Percentiles rank a stretch among this genome's conserved stretches.
phyloP scores from a whole-genome alignment of 2,329 filamentous ascomycete genomes.

The Claviceps pusilla region DNA sequence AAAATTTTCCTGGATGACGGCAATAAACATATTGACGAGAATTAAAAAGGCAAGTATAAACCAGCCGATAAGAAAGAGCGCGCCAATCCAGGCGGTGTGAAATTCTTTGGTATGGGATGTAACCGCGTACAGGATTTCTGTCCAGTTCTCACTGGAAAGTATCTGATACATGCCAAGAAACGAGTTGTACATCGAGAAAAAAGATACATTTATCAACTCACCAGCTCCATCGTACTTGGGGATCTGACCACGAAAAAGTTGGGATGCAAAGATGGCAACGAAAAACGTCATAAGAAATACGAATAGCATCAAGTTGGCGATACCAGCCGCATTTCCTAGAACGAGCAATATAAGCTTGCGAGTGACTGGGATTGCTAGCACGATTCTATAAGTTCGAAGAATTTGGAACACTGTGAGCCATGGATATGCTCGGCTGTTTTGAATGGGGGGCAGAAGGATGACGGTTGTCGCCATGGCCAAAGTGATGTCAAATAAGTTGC shows the following conservation, averaged over 20 bases:
- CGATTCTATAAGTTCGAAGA: conserved; percentile 77
- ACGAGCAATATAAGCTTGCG: conserved; percentile 76
- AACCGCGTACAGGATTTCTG: conserved; percentile 66
- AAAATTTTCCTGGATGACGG: conserved; percentile 98
- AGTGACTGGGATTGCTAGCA: conserved; percentile 77
- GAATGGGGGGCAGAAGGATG: conserved; percentile 74
- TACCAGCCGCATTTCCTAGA: conserved; percentile 79
- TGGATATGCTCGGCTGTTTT: conserved; percentile 57
- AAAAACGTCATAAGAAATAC: conserved; percentile 93
- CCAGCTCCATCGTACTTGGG: conserved; percentile 47
- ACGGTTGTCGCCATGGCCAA: conserved; percentile 70
- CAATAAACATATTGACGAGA: conserved; percentile 99
- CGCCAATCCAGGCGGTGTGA: conserved; percentile 81
- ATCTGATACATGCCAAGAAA: conserved; percentile 98
- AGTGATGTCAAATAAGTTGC: conserved; percentile 66
- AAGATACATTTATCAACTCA: conserved; percentile 54
- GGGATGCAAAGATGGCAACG: conserved; percentile 80
- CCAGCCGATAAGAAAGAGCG: conserved; percentile 84
- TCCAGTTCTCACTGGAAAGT: conserved; percentile 94
- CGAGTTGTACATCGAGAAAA: conserved; percentile 83
- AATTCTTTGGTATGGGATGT: conserved; percentile 51
- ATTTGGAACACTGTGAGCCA: conserved; percentile 93
- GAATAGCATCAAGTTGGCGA: conserved; percentile 87
- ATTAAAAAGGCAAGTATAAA: conserved; percentile 93
- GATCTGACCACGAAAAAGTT: conserved; percentile 82